These are phyloP conservation scores for Acanthamoeba culbertsoni DNA, from an alignment of 208 protist species.

Conservation along the genomic window DNA sequence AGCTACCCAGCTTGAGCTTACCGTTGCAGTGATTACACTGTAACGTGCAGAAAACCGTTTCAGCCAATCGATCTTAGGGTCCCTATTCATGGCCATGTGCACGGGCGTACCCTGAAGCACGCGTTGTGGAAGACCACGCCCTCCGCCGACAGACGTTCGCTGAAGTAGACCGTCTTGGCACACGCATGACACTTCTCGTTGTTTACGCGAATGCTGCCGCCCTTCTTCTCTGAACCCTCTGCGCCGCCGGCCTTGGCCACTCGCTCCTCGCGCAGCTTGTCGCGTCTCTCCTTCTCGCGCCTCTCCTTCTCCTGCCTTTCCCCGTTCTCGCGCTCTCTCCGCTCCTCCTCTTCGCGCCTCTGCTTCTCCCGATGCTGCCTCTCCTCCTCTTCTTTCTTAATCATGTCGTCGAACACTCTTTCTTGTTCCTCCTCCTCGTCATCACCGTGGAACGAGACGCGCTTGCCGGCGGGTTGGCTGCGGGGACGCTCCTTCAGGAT, in stretches of 20 bases:
- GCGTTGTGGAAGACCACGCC: slow-evolving; percentile 54
- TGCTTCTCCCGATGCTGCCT: neutral
- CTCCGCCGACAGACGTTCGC: slow-evolving; percentile 29
- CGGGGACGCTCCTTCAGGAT: neutral
- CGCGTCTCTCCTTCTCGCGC: neutral
- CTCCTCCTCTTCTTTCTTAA: neutral
- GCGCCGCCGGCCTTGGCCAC: neutral
- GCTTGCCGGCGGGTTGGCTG: neutral
- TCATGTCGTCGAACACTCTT: neutral
- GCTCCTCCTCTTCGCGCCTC: neutral
- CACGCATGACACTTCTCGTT: slow-evolving; percentile 33
- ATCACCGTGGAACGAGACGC: neutral
- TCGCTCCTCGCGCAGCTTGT: slow-evolving; percentile 4
- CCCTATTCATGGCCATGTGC: too few species aligned
- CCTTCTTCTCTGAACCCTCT: neutral
- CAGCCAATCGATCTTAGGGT: neutral
- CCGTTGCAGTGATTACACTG: slow-evolving; percentile 15
- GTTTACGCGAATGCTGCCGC: slow-evolving; percentile 5
- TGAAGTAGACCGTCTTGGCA: slow-evolving; percentile 45
- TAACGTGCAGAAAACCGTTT: neutral
- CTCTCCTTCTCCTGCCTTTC: neutral
- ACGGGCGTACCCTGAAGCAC: slow-evolving; percentile 38
- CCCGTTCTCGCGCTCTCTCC: neutral
- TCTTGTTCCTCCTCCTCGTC: neutral
- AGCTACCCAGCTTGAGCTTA: slow-evolving; percentile 49